Evolutionary conservation across 2,329 filamentous ascomycete genomes (phyloP).

Genomic region (Lecanosticta acicola): DNA sequence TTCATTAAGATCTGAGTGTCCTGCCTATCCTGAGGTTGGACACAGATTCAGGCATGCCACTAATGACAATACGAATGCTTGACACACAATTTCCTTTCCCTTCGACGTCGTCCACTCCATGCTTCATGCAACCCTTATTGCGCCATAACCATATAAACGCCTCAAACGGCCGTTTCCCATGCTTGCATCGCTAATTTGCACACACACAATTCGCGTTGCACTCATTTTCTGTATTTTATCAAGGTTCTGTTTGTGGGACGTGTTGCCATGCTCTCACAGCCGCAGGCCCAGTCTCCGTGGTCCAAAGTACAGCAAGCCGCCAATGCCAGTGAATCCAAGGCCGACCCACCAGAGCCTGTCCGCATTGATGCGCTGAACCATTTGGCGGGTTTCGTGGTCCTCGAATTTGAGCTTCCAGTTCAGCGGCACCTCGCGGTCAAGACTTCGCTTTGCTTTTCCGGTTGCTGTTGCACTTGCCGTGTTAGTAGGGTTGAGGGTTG

Average conservation of each 20-base stretch:
- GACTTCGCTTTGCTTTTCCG: constrained; percentile 25
- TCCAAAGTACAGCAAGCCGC: constrained; percentile 44
- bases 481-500: constrained; percentile 55
- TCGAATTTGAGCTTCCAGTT: constrained; percentile 35
- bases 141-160: background rate
- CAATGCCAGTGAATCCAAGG: constrained; percentile 43
- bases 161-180: background rate
- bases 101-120: background rate
- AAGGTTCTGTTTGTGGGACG: no score
- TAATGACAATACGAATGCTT: no score
- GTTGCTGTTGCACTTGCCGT: constrained; percentile 36
- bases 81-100: background rate
- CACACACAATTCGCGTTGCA: background rate
- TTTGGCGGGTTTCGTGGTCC: constrained; percentile 21
- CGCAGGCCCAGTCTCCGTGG: constrained; percentile 33
- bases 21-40: background rate
- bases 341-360: constrained; percentile 50
- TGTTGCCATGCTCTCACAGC: no score
- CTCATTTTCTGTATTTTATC: no score
- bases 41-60: no score
- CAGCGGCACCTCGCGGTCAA: constrained; percentile 34
- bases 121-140: background rate
- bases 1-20: background rate
- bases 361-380: constrained; percentile 36
- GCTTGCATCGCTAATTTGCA: background rate